Conservation (phyloP, 2,329 filamentous ascomycete genomes). For the Kalaharituber pfeilii region DNA sequence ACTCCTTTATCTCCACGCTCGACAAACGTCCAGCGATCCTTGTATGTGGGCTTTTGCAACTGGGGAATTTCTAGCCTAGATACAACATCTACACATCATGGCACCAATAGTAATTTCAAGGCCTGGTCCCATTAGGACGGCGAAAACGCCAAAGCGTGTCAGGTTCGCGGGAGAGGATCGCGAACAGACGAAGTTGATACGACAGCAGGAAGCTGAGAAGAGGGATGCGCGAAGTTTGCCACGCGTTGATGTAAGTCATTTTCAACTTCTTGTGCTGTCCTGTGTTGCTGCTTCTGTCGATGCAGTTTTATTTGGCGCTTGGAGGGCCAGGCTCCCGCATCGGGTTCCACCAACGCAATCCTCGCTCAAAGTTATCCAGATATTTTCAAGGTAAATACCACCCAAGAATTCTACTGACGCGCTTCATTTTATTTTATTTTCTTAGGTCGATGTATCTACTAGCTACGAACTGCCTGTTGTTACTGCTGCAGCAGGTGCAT, state of each 20-base stretch:
- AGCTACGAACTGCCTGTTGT: background rate
- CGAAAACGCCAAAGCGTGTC: background rate
- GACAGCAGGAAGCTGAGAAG: background rate
- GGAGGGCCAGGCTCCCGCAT: too few relatives aligned
- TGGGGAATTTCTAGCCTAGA: background rate
- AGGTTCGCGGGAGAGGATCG: background rate
- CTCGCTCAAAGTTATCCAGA: too few relatives aligned
- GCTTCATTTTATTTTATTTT: too few relatives aligned
- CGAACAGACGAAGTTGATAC: background rate
- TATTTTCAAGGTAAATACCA: too few relatives aligned
- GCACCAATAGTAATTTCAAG: background rate
- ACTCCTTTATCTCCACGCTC: background rate
- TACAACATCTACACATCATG: background rate
- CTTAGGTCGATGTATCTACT: background rate
- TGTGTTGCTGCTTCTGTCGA: too few relatives aligned
- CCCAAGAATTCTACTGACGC: too few relatives aligned
- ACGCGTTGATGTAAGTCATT: background rate
- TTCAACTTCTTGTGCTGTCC: too few relatives aligned
- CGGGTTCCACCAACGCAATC: too few relatives aligned
- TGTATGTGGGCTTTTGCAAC: background rate
- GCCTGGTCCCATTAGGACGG: background rate
- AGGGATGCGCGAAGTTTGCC: background rate
- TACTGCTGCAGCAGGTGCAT: background rate
- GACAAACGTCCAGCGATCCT: background rate
- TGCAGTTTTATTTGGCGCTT: too few relatives aligned